These are phyloP conservation scores for Phytophthora pini DNA, from an alignment of 352 stramenopile genomes.

Conservation along the genomic window DNA sequence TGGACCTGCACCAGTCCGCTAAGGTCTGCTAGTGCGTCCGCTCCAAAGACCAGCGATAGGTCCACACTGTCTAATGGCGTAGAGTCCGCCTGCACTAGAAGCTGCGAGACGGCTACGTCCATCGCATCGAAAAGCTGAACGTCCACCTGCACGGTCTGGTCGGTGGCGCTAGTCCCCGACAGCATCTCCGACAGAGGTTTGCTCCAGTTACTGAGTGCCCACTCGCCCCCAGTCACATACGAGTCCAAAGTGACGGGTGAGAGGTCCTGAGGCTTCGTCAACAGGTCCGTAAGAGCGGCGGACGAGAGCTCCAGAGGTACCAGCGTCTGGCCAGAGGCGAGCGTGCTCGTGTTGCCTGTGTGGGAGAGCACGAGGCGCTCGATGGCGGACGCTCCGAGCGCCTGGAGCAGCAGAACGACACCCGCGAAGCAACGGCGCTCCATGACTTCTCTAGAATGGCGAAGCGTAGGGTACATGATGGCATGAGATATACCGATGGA, in stretches of 20 bases:
- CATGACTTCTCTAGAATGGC: slow-evolving; percentile 22
- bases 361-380: slow-evolving; percentile 42
- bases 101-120: slow-evolving; percentile 24
- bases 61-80: slow-evolving; percentile 19
- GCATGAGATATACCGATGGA: slow-evolving; percentile 9
- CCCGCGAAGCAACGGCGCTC: slow-evolving; percentile 2
- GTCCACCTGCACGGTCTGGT: slow-evolving; percentile 29
- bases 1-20: slow-evolving; percentile 39
- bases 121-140: slow-evolving; percentile 33
- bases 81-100: slow-evolving; percentile 26
- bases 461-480: slow-evolving; percentile 4
- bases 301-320: slow-evolving; percentile 31
- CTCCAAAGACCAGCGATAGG: slow-evolving; percentile 27
- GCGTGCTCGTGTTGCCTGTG: slow-evolving; percentile 11
- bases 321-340: slow-evolving; percentile 15
- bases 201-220: slow-evolving; percentile 45
- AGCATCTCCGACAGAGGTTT: slow-evolving; percentile 24
- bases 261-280: slow-evolving; percentile 15
- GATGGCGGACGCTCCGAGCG: slow-evolving; percentile 8
- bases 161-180: slow-evolving; percentile 2
- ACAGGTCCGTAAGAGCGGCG: slow-evolving; percentile 18
- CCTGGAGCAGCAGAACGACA: slow-evolving; percentile 8
- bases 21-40: slow-evolving; percentile 31
- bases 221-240: slow-evolving; percentile 25
- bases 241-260: slow-evolving; percentile 28